Percentiles rank a stretch among this genome's conserved stretches.
Conservation (phyloP, 768 basidiomycete genomes). For the Mycena latifolia region DNA sequence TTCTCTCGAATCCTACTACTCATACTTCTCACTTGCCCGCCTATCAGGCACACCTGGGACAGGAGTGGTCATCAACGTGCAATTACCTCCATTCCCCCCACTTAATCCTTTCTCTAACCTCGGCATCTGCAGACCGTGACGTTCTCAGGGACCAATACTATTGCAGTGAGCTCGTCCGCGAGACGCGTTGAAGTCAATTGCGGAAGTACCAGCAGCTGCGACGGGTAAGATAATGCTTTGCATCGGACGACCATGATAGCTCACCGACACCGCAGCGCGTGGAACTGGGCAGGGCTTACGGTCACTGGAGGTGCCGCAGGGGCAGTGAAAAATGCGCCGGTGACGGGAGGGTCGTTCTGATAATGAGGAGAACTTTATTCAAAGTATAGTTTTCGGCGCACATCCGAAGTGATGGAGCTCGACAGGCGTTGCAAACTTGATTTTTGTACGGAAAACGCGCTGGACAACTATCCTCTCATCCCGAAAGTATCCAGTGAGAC, state of each 20-base stretch:
- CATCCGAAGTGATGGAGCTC: no score
- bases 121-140: conserved; percentile 29
- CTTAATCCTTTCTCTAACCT: no score
- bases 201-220: conserved; percentile 36
- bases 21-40: no score
- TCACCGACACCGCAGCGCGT: conserved; percentile 16
- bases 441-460: no score
- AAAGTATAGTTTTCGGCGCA: no score
- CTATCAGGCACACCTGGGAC: conserved; percentile 35
- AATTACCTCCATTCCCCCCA: no score
- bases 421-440: no score
- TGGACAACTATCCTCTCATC: no score
- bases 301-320: conserved; percentile 37
- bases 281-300: conserved; percentile 37
- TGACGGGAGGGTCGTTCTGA: conserved; percentile 31
- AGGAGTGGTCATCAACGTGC: conserved; percentile 37
- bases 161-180: conserved; percentile 34
- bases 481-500: no score
- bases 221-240: conserved; percentile 19
- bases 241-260: no score
- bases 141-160: conserved; percentile 36
- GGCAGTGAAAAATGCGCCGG: conserved; percentile 37
- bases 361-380: no score
- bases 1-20: no score
- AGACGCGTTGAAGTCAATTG: conserved; percentile 39